Percentiles rank a stretch among this genome's conserved stretches.
These are phyloP conservation scores for Monilinia aucupariae DNA, from an alignment of 2,329 filamentous ascomycete species.

Conservation along the genomic window DNA sequence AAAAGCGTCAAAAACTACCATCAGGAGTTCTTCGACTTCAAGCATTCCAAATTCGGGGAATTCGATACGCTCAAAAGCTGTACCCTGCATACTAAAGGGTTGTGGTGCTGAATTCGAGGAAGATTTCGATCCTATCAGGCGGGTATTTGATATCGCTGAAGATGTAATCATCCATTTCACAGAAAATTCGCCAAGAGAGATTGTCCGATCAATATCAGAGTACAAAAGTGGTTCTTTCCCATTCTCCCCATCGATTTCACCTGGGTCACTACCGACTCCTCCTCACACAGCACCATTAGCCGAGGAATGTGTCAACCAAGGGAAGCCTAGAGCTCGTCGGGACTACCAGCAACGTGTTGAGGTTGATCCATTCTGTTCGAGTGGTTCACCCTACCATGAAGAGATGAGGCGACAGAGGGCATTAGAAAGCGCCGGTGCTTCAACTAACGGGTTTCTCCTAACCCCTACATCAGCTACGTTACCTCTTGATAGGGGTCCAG, in stretches of 20 bases:
- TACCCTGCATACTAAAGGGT: background rate
- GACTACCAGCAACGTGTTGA: slow-evolving; percentile 15
- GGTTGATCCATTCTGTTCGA: slow-evolving; percentile 19
- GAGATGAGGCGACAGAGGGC: background rate
- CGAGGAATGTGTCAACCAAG: background rate
- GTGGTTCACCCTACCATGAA: slow-evolving; percentile 13
- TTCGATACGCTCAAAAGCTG: background rate
- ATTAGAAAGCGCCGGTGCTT: background rate
- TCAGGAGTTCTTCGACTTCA: slow-evolving; percentile 31
- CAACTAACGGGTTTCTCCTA: slow-evolving; percentile 13
- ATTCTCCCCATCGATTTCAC: slow-evolving; percentile 15
- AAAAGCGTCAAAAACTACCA: slow-evolving; percentile 33
- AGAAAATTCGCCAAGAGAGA: slow-evolving; percentile 43
- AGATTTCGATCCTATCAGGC: slow-evolving; percentile 27
- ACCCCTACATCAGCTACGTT: background rate
- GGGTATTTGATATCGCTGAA: slow-evolving; percentile 49
- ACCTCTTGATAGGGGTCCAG: background rate
- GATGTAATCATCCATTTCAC: slow-evolving; percentile 53
- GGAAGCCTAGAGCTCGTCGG: background rate
- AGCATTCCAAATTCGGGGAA: slow-evolving; percentile 14
- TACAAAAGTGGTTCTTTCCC: slow-evolving; percentile 42
- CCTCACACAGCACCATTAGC: slow-evolving; percentile 2
- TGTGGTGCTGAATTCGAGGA: slow-evolving; percentile 34
- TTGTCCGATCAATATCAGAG: slow-evolving; percentile 38
- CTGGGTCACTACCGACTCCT: slow-evolving; percentile 10